Base-by-base conservation (phyloP, 164 flowering plant genomes). In the Piper betle region DNA sequence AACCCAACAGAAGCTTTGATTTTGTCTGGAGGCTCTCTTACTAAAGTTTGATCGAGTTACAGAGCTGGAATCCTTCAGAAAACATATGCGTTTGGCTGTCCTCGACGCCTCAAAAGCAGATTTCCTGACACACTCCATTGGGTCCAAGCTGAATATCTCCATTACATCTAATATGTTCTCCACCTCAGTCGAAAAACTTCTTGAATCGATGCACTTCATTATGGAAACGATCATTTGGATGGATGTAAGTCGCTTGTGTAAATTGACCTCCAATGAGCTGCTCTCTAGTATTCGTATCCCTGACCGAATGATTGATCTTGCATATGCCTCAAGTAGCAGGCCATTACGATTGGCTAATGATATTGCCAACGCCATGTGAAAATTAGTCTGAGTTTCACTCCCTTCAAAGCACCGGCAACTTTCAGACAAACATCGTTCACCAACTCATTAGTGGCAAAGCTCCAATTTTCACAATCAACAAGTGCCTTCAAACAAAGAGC, bases 21-120 rank as follows among this genome's bases (percentile, higher is more conserved):
- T 52, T 48, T 39, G n/a, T 16, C 60, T 41, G 43, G 20, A 37
- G 37, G 25, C 59, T 56, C 76, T 66, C 7, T 67, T 19, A 62
- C 33, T 25, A 0, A 71, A 77, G 71, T 83, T 86, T 46, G 88
- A 88, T n/a, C 88, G 85, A 6, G 79, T 72, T 20, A 69, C 56
- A 19, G 87, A 79, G 60, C 74, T 68, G 4, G 69, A 48, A 48
- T 78, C 73, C 60, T 65, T 74, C 56, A 80, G 83, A 65, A 69
- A 55, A 25, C 33, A 79, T 6, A 72, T 61, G 9, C 74, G 77
- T 67, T 78, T 74, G 19, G 97, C 97, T 66, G 90, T 86, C 60
- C 81, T 86, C 67, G 81, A 62, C 39, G 95, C 88, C 77, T 93
- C 97, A 76, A 70, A 84, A 59, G 97, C 93, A 62, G 99, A 95